Base-by-base conservation (phyloP, 192 early-diverging fungal genomes). In the Ambispora gerdemannii region DNA sequence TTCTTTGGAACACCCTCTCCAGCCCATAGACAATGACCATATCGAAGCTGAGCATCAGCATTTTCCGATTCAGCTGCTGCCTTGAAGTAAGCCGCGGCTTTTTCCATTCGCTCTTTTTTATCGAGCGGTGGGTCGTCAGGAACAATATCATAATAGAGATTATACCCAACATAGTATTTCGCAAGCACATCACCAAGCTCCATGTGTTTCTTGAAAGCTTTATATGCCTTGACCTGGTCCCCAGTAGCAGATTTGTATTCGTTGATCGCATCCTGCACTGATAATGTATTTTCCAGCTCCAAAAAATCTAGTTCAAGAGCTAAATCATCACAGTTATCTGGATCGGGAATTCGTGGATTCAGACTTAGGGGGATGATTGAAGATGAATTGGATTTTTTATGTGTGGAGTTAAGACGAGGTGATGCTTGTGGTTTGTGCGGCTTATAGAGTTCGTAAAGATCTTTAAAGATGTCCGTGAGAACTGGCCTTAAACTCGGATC, bases 101-200 rank as follows among this genome's bases (percentile, higher is more conserved):
- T 17, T 24, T 34, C 15, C 22, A 22, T 13, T 6, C 30, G 49
- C 25, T 53, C 52, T 22, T 69, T 19, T 50, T 36, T 11, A 52
- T 69, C 19, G 24, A n/a, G 11, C 27, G 47, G n/a, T 25, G 15
- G 11, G 11, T 22, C 19, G 24, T 69, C 51, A 2, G 67, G 67
- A 13, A 56, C n/a, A 25, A 22, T 22, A 6, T 13, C 33, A 56
- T 69, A 50, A 55, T 36, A 56, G 22, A 56, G 32, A 24, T 69
- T 55, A 38, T 69, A 69, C 1, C 67, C 67, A 13, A 27, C 3
- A n/a, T 35, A 69, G n/a, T 69, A 69, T 38, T 56, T 56, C 15
- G 67, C 67, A 4, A 25, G 20, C 22, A 22, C 24, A 38, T 69
- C 31, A 13, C 34, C 34, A 22, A 22, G 15, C 2, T 24, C 22